These are phyloP conservation scores for Pinus taeda DNA, from an alignment of 75 land plant species.

Conservation along the genomic window DNA sequence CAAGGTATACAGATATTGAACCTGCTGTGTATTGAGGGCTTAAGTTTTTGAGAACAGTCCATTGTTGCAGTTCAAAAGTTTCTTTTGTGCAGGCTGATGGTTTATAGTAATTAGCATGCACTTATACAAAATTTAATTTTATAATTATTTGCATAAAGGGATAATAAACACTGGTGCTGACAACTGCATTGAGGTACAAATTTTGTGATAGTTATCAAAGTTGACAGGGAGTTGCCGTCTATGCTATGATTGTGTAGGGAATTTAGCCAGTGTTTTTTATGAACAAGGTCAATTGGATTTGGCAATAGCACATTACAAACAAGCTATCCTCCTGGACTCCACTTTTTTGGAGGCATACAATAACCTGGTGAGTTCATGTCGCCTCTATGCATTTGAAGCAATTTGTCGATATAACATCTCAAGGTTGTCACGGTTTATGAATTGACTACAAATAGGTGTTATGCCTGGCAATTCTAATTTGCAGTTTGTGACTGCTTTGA, in stretches of 20 bases:
- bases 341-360: slow-evolving; percentile 49
- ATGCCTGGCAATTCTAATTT: not conserved
- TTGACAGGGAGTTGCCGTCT: slow-evolving; percentile 24
- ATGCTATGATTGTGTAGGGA: slow-evolving; percentile 43
- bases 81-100: too few relatives aligned
- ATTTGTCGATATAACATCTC: not conserved
- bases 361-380: slow-evolving; percentile 29
- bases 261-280: slow-evolving; percentile 54
- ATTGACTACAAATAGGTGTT: not conserved
- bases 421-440: not conserved
- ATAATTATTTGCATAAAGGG: too few relatives aligned
- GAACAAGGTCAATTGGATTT: slow-evolving; percentile 47
- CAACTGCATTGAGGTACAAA: too few relatives aligned
- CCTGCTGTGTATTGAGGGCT: not conserved
- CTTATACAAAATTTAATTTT: too few relatives aligned
- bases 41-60: not conserved
- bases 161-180: too few relatives aligned
- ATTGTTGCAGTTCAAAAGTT: not conserved
- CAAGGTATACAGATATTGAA: not conserved
- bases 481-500: not conserved
- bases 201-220: not conserved
- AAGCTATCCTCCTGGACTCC: slow-evolving; percentile 42
- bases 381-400: not conserved
- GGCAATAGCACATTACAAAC: slow-evolving; percentile 51
- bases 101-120: too few relatives aligned